phyloP scores from a whole-genome alignment of 208 protist species.

The Crithidia expoeki region DNA sequence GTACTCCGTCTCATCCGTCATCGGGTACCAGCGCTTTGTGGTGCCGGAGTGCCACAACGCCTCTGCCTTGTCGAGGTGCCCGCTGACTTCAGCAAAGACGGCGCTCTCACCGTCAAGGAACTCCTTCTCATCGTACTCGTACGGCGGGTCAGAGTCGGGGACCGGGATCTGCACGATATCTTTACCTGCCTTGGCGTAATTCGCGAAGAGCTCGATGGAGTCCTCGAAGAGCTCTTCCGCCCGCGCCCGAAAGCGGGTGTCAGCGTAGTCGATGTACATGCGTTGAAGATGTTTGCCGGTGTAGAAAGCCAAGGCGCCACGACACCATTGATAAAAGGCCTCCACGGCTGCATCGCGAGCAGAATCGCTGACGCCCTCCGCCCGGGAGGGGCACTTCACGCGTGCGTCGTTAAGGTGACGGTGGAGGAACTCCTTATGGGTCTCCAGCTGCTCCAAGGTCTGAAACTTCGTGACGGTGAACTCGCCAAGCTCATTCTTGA shows the following conservation, averaged over 20 bases:
- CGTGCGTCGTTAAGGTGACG: slow-evolving; percentile 75
- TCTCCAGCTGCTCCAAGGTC: slow-evolving; percentile 80
- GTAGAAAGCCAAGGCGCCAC: slow-evolving; percentile 82
- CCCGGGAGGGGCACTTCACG: slow-evolving; percentile 52
- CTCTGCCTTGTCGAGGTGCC: slow-evolving; percentile 85
- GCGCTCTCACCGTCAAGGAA: slow-evolving; percentile 89
- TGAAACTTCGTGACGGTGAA: slow-evolving; percentile 74
- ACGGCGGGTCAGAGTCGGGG: slow-evolving; percentile 79
- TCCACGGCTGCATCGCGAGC: slow-evolving; percentile 74
- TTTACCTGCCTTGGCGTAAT: slow-evolving; percentile 76
- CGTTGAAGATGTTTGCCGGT: slow-evolving; percentile 62
- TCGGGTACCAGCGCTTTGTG: slow-evolving; percentile 85
- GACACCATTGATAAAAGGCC: slow-evolving; percentile 88
- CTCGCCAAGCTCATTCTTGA: slow-evolving; percentile 74
- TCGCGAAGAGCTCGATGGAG: slow-evolving; percentile 82
- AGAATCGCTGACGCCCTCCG: slow-evolving; percentile 73
- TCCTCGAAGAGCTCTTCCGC: slow-evolving; percentile 88
- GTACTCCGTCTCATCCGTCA: slow-evolving; percentile 90
- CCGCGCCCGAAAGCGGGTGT: slow-evolving; percentile 71
- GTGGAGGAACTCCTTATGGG: slow-evolving; percentile 71
- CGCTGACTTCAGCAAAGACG: slow-evolving; percentile 76
- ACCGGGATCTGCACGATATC: slow-evolving; percentile 88
- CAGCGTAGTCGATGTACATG: slow-evolving; percentile 79
- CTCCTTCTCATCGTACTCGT: slow-evolving; percentile 89
- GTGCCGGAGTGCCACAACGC: slow-evolving; percentile 84